phyloP scores from a whole-genome alignment of 2,329 filamentous ascomycete species.

The Cordyceps fumosorosea region DNA sequence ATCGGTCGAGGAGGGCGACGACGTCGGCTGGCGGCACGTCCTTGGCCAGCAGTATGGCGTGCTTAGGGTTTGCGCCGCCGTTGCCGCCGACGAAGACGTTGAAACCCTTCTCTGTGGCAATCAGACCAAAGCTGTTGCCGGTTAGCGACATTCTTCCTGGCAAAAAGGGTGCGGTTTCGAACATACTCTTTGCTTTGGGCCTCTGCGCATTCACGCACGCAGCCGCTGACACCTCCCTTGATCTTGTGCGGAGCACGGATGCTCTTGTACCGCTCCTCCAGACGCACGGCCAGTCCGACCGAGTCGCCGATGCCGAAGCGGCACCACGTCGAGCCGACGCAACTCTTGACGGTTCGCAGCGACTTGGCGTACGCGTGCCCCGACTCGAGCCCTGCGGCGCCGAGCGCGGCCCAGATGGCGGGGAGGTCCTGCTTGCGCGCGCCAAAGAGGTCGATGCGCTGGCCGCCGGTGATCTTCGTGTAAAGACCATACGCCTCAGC shows the following conservation, averaged over 20 bases:
- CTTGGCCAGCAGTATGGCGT: conserved; percentile 77
- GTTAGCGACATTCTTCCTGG: background rate
- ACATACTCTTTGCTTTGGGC: conserved; percentile 83
- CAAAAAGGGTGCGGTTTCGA: background rate
- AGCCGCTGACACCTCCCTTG: conserved; percentile 84
- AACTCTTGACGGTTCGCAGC: conserved; percentile 83
- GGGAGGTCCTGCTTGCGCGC: conserved; percentile 81
- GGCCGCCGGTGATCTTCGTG: conserved; percentile 86
- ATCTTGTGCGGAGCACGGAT: conserved; percentile 86
- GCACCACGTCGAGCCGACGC: conserved; percentile 88
- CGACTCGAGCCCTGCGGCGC: conserved; percentile 82
- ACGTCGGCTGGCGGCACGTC: conserved; percentile 80
- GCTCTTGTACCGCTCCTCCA: conserved; percentile 89
- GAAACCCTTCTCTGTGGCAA: conserved; percentile 87
- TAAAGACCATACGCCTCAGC: conserved; percentile 81
- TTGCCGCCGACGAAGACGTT: conserved; percentile 90
- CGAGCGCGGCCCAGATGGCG: conserved; percentile 72
- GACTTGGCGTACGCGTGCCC: conserved; percentile 90
- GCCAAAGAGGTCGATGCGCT: conserved; percentile 90
- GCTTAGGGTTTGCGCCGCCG: conserved; percentile 76
- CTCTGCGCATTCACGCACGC: conserved; percentile 88
- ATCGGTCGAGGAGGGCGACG: conserved; percentile 77
- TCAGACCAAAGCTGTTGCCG: conserved; percentile 66
- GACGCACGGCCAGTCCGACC: conserved; percentile 79
- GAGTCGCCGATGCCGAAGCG: conserved; percentile 83